Percentiles rank a stretch among this genome's conserved stretches.
Evolutionary conservation across 495 filamentous ascomycete genomes (phyloP).

Genomic region (Zalerion maritima): DNA sequence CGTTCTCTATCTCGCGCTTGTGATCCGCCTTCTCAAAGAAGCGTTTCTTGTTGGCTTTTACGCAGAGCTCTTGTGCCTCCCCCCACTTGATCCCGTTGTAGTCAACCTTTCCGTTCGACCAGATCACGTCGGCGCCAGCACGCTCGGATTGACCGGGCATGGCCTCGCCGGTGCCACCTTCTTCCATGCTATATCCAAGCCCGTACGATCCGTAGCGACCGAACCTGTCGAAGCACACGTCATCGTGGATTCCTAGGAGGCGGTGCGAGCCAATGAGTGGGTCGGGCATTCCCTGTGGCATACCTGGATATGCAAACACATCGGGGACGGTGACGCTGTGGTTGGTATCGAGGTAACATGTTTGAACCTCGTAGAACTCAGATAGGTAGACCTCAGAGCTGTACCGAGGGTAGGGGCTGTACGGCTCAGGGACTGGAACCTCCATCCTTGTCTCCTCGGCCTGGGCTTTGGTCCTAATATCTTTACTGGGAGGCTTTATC

Average conservation of each 20-base stretch:
- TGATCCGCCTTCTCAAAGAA: constrained; percentile 26
- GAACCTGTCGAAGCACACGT: constrained; percentile 89
- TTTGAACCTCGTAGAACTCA: constrained; percentile 46
- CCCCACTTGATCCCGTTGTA: constrained; percentile 62
- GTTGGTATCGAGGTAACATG: constrained; percentile 62
- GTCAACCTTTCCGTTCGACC: constrained; percentile 60
- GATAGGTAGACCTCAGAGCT: constrained; percentile 39
- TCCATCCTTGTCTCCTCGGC: constrained; percentile 16
- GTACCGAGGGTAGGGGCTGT: constrained; percentile 57
- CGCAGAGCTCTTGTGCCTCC: constrained; percentile 56
- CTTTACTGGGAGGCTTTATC: too few species aligned
- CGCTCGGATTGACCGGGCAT: constrained; percentile 61
- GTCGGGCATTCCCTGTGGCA: constrained; percentile 67
- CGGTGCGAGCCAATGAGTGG: constrained; percentile 68
- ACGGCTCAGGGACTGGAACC: constrained; percentile 40
- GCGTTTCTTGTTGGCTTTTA: constrained; percentile 50
- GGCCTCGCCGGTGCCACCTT: constrained; percentile 65
- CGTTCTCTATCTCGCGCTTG: constrained; percentile 4
- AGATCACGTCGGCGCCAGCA: constrained; percentile 56
- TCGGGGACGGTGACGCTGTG: constrained; percentile 45
- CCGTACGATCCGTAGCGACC: constrained; percentile 86
- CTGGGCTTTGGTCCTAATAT: constrained; percentile 18
- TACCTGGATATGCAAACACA: constrained; percentile 53
- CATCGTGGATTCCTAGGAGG: constrained; percentile 60
- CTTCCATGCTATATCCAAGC: constrained; percentile 58